Evolutionary conservation across 257 asterid species (phyloP).

Genomic region (Solanum virginianum): DNA sequence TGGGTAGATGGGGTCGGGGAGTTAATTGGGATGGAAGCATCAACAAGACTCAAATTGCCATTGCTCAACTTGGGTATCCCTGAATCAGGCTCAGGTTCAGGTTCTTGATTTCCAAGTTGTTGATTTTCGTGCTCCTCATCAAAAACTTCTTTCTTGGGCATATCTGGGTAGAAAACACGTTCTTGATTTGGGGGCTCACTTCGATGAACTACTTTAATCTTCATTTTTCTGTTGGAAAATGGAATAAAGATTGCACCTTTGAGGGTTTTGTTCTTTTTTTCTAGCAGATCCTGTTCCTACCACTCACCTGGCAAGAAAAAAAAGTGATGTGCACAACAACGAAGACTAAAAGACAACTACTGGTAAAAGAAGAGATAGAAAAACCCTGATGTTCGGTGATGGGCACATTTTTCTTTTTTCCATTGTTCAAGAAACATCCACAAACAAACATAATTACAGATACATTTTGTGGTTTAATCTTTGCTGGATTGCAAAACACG

Average conservation of each 20-base stretch:
- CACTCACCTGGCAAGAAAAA: not conserved
- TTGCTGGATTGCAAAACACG: not conserved
- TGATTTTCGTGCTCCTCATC: not conserved
- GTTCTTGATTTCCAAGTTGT: slow-evolving; percentile 7
- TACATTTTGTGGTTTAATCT: not conserved
- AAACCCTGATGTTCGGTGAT: not conserved
- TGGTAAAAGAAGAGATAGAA: not conserved
- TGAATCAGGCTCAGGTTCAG: slow-evolving; percentile 5
- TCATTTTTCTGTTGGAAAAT: slow-evolving; percentile 20
- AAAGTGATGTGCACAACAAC: not conserved
- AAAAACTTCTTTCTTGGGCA: slow-evolving; percentile 15
- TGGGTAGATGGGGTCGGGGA: slow-evolving; percentile 7
- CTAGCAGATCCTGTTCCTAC: not conserved
- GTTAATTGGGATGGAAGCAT: not conserved
- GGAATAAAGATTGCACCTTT: not conserved
- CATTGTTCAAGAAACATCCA: not conserved
- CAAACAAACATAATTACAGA: not conserved
- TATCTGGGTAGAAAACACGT: slow-evolving; percentile 14
- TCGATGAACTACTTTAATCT: slow-evolving; percentile 50
- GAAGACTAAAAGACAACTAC: not conserved
- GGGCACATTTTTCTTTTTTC: not conserved
- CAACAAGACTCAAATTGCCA: slow-evolving; percentile 3
- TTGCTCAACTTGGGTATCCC: not conserved
- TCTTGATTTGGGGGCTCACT: slow-evolving; percentile 42
- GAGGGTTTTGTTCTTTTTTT: not conserved